phyloP scores from a whole-genome alignment of 1,284 basidiomycete genomes.

The Pterula multifida region DNA sequence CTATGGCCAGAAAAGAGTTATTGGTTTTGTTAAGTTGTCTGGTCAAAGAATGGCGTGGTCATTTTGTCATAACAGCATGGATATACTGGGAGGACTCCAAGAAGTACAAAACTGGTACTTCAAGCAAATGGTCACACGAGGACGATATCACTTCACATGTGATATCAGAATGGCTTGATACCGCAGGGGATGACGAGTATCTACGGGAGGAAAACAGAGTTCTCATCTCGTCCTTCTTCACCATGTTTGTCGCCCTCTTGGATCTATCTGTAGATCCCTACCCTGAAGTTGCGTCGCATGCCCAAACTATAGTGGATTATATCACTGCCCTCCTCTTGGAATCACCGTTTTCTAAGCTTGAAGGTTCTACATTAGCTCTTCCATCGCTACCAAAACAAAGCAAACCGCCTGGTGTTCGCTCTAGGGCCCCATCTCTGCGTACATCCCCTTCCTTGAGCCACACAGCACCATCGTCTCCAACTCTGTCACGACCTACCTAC shows the following conservation, averaged over 20 bases:
- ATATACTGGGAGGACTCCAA: slow-evolving; percentile 85
- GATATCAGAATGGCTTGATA: slow-evolving; percentile 67
- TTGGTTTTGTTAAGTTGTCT: slow-evolving; percentile 87
- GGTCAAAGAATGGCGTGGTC: slow-evolving; percentile 92
- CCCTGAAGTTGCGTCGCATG: slow-evolving; percentile 83
- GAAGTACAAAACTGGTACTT: slow-evolving; percentile 32
- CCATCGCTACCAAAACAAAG: slow-evolving; percentile 25
- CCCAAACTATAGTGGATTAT: slow-evolving; percentile 88
- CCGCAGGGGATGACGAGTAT: slow-evolving; percentile 53
- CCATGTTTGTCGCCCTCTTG: slow-evolving; percentile 81
- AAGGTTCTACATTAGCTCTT: slow-evolving; percentile 46
- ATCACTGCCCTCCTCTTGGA: slow-evolving; percentile 83
- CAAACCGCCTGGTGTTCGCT: neutral
- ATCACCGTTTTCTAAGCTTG: slow-evolving; percentile 72
- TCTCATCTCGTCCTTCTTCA: slow-evolving; percentile 82
- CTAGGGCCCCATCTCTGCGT: slow-evolving; percentile 17
- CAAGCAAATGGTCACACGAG: slow-evolving; percentile 33
- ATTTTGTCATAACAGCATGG: slow-evolving; percentile 95
- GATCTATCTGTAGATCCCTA: slow-evolving; percentile 92
- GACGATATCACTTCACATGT: slow-evolving; percentile 61
- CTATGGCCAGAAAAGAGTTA: slow-evolving; percentile 93
- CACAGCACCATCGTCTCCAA: slow-evolving; percentile 23
- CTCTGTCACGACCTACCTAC: slow-evolving; percentile 32
- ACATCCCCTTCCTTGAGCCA: slow-evolving; percentile 16
- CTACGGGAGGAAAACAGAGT: slow-evolving; percentile 73